These are phyloP conservation scores for Exophiala mesophila DNA, from an alignment of 2,329 filamentous ascomycete species.

Conservation along the genomic window DNA sequence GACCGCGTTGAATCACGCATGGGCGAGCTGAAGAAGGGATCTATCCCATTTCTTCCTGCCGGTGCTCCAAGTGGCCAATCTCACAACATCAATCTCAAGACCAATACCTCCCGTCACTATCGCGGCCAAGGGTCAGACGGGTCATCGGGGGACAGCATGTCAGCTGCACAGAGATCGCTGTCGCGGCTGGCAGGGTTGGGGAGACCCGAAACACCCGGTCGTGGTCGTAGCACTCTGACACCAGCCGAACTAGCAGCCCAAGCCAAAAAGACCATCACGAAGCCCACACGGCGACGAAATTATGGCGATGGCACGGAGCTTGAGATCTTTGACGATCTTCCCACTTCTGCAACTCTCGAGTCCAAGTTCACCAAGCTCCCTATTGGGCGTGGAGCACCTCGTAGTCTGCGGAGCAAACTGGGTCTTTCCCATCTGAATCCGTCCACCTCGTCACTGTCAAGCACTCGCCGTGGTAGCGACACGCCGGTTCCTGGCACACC, in stretches of 20 bases:
- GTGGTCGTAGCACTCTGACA: constrained; percentile 43
- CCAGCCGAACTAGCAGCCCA: constrained; percentile 50
- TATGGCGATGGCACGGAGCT: constrained; percentile 93
- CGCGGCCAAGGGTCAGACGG: constrained; percentile 80
- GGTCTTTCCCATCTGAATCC: constrained; percentile 38
- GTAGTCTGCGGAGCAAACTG: constrained; percentile 51
- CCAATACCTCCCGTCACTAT: constrained; percentile 59
- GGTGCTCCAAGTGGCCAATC: constrained; percentile 69
- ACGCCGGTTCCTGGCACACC: constrained; percentile 54
- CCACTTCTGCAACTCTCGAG: constrained; percentile 77
- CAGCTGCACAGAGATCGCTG: constrained; percentile 37
- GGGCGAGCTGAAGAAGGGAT: constrained; percentile 51
- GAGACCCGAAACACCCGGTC: constrained; percentile 47
- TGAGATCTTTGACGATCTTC: constrained; percentile 89
- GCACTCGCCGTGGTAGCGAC: constrained; percentile 29
- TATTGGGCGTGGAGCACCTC: constrained; percentile 62
- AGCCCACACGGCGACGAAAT: constrained; percentile 63
- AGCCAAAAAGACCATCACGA: constrained; percentile 66
- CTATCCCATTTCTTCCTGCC: constrained; percentile 72
- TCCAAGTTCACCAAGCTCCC: constrained; percentile 79
- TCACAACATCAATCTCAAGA: constrained; percentile 71
- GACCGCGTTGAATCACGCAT: constrained; percentile 49
- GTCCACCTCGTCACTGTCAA: constrained; percentile 25
- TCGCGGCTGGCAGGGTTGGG: constrained; percentile 38
- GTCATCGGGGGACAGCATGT: constrained; percentile 43